Base-by-base conservation (phyloP, 164 flowering plant genomes). In the Nymphaea thermarum region DNA sequence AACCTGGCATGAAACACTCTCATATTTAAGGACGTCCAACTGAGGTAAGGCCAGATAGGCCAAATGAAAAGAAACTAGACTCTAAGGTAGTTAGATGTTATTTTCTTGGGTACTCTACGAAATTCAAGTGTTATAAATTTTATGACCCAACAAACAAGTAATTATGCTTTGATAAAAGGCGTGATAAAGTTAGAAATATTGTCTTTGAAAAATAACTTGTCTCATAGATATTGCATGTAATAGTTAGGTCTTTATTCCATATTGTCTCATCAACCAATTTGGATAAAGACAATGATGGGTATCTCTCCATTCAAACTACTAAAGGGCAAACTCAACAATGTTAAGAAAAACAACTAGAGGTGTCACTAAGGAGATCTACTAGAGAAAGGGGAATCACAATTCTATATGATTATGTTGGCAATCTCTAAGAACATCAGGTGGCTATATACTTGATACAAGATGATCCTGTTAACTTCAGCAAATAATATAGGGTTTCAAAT, bases 41-140 rank as follows among this genome's bases (percentile, higher is more conserved):
- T 11, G 55, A 68, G 17, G 70, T 43, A 6, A 68, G 17, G 43
- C 11, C 42, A 6, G 57, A 60, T 43, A 59, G 43, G 36, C 70
- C 47, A 60, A 42, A 59, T 60, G 51, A 68, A 68, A 68, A 43
- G 11, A 60, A 68, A 44, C 45, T 68, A 36, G n/a, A n/a, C n/a
- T n/a, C n/a, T n/a, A n/a, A n/a, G n/a, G n/a, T n/a, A n/a, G n/a
- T n/a, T n/a, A n/a, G n/a, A n/a, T n/a, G n/a, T n/a, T n/a, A n/a
- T n/a, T n/a, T n/a, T n/a, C n/a, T n/a, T n/a, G n/a, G n/a, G n/a
- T n/a, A n/a, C n/a, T n/a, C n/a, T n/a, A n/a, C n/a, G n/a, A n/a
- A n/a, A n/a, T n/a, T n/a, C n/a, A n/a, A n/a, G n/a, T n/a, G n/a
- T n/a, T n/a, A n/a, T n/a, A n/a, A n/a, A n/a, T n/a, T n/a, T n/a